Evolutionary conservation across 2,329 filamentous ascomycete species (phyloP).

Genomic region (Nothophoma quercina): DNA sequence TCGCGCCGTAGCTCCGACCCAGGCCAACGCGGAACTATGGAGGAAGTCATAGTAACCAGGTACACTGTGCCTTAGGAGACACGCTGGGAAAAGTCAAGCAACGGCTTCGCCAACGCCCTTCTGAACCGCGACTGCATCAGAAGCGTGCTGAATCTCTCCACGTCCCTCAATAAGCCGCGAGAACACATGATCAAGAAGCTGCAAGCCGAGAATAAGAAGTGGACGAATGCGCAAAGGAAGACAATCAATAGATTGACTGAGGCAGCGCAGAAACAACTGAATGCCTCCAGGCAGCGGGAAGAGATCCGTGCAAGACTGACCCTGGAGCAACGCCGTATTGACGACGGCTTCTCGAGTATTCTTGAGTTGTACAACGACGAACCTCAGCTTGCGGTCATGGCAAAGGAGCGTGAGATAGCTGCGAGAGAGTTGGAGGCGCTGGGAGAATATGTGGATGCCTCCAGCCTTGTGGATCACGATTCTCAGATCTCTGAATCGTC

Average conservation of each 20-base stretch:
- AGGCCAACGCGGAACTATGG: neutral
- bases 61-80: neutral
- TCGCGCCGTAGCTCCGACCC: neutral
- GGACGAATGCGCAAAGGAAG: neutral
- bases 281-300: neutral
- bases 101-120: neutral
- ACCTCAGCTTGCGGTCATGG: no score
- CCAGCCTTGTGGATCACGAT: no score
- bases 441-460: no score
- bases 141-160: neutral
- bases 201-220: neutral
- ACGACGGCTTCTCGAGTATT: neutral
- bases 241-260: neutral
- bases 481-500: neutral
- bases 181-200: neutral
- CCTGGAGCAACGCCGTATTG: neutral
- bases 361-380: neutral
- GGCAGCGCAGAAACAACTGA: no score
- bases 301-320: neutral
- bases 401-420: no score
- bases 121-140: slow-evolving; percentile 4
- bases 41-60: neutral
- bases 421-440: no score
- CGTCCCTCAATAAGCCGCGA: neutral
- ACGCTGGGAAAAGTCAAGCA: slow-evolving; percentile 4